Conservation (phyloP, 2,329 filamentous ascomycete genomes). For the Stachybotrys echinatus region DNA sequence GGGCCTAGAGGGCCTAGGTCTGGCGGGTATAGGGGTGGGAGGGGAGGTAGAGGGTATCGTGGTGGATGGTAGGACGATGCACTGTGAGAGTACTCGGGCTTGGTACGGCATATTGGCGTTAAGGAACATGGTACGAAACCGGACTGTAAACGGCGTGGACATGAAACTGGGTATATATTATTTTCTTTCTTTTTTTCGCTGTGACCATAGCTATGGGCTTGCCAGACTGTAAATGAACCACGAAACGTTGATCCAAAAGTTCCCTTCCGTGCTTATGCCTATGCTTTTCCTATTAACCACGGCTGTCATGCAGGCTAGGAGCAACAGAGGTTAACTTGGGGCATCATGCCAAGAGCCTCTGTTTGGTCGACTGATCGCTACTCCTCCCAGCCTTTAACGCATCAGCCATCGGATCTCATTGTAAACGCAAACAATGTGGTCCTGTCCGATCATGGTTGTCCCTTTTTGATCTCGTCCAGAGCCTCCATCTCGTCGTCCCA, state of each 20-base stretch:
- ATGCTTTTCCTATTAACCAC: too few relatives aligned
- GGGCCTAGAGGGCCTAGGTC: slow-evolving; percentile 50
- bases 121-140: background rate
- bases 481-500: slow-evolving; percentile 58
- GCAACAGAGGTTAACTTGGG: too few relatives aligned
- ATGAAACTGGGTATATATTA: background rate
- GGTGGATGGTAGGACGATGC: slow-evolving; percentile 30
- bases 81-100: background rate
- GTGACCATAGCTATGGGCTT: too few relatives aligned
- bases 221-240: too few relatives aligned
- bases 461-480: slow-evolving; percentile 32
- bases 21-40: slow-evolving; percentile 45
- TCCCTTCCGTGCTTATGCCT: too few relatives aligned
- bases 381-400: too few relatives aligned
- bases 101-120: slow-evolving; percentile 3
- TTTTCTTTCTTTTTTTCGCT: background rate
- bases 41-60: slow-evolving; percentile 45
- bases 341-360: too few relatives aligned
- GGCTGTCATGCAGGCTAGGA: too few relatives aligned
- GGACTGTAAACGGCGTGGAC: background rate
- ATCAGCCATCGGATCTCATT: background rate
- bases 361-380: too few relatives aligned
- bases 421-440: background rate
- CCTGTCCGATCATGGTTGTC: slow-evolving; percentile 11
- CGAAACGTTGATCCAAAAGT: too few relatives aligned